Conservation (phyloP, 2,329 filamentous ascomycete genomes). For the Hypoxylon sp. region DNA sequence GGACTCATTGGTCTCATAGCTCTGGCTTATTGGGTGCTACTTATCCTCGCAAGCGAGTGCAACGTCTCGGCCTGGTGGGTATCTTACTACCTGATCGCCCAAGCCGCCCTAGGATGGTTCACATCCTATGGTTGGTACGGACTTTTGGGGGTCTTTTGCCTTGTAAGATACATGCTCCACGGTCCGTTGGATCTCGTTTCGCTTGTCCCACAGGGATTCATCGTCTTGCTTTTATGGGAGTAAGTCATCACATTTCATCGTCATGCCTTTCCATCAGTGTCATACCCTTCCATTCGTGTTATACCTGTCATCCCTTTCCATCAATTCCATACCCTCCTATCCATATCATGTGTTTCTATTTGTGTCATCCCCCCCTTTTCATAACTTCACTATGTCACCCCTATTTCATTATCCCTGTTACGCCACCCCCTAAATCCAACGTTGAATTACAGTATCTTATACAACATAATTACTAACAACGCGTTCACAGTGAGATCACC, state of each 20-base stretch:
- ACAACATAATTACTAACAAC: background rate
- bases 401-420: background rate
- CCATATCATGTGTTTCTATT: background rate
- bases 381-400: background rate
- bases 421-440: background rate
- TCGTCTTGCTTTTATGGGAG: background rate
- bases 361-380: background rate
- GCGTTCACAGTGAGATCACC: background rate
- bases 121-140: slow-evolving; percentile 29
- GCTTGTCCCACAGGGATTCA: background rate
- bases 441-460: background rate
- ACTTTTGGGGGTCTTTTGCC: slow-evolving; percentile 3
- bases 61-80: slow-evolving; percentile 18
- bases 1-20: background rate
- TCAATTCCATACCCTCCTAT: background rate
- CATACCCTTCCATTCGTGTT: background rate
- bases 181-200: slow-evolving; percentile 5
- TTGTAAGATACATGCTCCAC: background rate
- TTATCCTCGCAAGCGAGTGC: background rate
- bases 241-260: slow-evolving; percentile 17
- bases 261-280: background rate
- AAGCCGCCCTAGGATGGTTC: slow-evolving; percentile 13
- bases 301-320: background rate
- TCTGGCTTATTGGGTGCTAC: background rate
- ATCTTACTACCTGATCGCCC: slow-evolving; percentile 8